Percentiles rank a stretch among this genome's conserved stretches.
phyloP scores from a whole-genome alignment of 805 yeast genomes.

The Cyberlindnera sargentensis region DNA sequence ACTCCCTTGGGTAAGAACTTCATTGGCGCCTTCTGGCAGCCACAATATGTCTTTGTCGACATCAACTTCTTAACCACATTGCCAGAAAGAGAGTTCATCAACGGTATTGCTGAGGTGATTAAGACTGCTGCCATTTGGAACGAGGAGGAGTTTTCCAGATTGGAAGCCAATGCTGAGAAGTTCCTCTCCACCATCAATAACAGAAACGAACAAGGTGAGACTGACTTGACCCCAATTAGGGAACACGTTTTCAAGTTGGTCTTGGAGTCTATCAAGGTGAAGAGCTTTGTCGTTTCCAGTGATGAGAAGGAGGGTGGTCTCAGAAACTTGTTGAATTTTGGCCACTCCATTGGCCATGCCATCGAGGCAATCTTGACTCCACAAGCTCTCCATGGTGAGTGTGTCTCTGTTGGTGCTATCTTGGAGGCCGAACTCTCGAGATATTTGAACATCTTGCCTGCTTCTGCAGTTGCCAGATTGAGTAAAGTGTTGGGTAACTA shows the following conservation, averaged over 20 bases:
- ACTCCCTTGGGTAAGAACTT: conserved; percentile 94
- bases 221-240: conserved; percentile 61
- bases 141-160: conserved; percentile 75
- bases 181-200: conserved; percentile 63
- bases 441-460: conserved; percentile 78
- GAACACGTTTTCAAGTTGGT: conserved; percentile 77
- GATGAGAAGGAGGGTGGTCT: conserved; percentile 96
- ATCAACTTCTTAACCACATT: conserved; percentile 79
- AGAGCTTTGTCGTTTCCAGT: conserved; percentile 86
- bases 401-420: conserved; percentile 96
- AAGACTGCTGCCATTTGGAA: conserved; percentile 99
- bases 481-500: conserved; percentile 78
- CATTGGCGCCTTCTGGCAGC: conserved; percentile 97
- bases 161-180: conserved; percentile 65
- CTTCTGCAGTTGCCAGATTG: conserved; percentile 90
- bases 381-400: conserved; percentile 94
- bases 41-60: conserved; percentile 81
- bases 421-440: conserved; percentile 94
- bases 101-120: conserved; percentile 97
- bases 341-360: conserved; percentile 97
- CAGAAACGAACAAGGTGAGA: conserved; percentile 38
- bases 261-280: conserved; percentile 77
- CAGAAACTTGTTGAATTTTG: conserved; percentile 87
- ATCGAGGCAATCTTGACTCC: conserved; percentile 97
- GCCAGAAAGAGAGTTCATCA: conserved; percentile 90